Evolutionary conservation across 345 rosid genomes (phyloP), one percentile per base, ranked within the genome.

Genomic region (Turnera subulata): DNA sequence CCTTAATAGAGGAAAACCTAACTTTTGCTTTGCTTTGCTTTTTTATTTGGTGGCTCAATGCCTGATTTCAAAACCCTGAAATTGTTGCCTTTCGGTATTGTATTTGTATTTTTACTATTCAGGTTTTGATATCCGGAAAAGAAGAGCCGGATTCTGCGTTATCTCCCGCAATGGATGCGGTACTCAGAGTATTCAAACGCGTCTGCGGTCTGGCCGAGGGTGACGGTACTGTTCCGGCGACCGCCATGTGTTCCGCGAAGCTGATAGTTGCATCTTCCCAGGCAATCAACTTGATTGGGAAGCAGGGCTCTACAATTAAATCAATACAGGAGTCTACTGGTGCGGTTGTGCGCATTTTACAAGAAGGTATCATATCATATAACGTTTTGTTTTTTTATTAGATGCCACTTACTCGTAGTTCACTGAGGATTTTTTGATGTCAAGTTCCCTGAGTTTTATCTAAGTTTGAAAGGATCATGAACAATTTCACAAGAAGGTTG

Each of bases 261-360:
- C 71, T 89, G 45, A 57, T 93, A 81, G 96, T 85, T 66, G 86
- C 97, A 11, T 83, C 89, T 33, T 73, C 92, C 0, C 99, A 93
- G 65, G 99, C 96, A 1, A 89, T 86, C 8, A 85, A 78, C 73
- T 76, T 93, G 38, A 93, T 93, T 32, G 97, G 99, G 43, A 93
- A 87, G 71, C 97, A 93, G 59, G 99, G 97, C 11, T 87, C 86
- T 15, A 58, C 72, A 29, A 89, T 93, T 47, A 93, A 81, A 56
- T 93, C 96, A 2, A 83, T 93, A 17, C 96, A 89, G 50, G 97
- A 93, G 73, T 78, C 57, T 55, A 73, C 91, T 55, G 84, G 88
- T 62, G 94, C 94, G 48, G 68, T 83, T 35, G 88, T 89, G 46
- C 84, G 97, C 26, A 84, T 89, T 42, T 74, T 93, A 56, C 62